Base-by-base conservation (phyloP, 495 filamentous ascomycete genomes). In the Aspergillus biplanus region DNA sequence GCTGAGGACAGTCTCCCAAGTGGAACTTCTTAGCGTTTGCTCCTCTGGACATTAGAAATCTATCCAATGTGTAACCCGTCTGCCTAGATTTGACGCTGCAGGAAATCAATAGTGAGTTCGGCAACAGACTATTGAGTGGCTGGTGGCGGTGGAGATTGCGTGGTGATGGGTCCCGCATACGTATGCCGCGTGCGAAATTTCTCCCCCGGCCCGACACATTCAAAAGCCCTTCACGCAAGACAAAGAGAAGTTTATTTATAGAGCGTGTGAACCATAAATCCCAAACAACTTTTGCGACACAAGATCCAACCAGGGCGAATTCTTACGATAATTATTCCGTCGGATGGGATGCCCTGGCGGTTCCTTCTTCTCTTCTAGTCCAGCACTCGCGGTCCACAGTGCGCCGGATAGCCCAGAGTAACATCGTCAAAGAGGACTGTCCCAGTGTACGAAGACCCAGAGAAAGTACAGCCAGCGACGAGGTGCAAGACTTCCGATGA, bases 131-230 rank as follows among this genome's bases (percentile, higher is more conserved):
- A 31, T 18, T 27, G 16, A 50, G 47, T 50, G 47, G 47, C 18
- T 27, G 47, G 27, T 18, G 47, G 16, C 16, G 47, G 47, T 9
- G 16, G 47, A 11, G 47, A n/a, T 50, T 50, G 47, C 47, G 47
- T 50, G 47, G 47, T 50, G 47, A 50, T 50, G 47, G 47, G 16
- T n/a, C 47, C 21, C 16, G 47, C 47, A 50, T 50, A 50, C 47
- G 47, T 50, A 50, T 9, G 16, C 47, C 47, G 16, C 47, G 47
- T 50, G 47, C 21, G 47, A 50, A 50, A 21, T 50, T 50, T 50
- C 47, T 18, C 18, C 8, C 8, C 46, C 21, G 47, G 47, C 47
- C 47, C 21, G 27, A 18, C 16, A 27, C 21, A 27, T 27, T 27
- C 8, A 18, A 11, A 44, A 11, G 6, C 5, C 47, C 9, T 49